Percentiles rank a stretch among this genome's conserved stretches.
Evolutionary conservation across 371 early-diverging fungal species (phyloP).

Genomic region (Mucor plumbeus): DNA sequence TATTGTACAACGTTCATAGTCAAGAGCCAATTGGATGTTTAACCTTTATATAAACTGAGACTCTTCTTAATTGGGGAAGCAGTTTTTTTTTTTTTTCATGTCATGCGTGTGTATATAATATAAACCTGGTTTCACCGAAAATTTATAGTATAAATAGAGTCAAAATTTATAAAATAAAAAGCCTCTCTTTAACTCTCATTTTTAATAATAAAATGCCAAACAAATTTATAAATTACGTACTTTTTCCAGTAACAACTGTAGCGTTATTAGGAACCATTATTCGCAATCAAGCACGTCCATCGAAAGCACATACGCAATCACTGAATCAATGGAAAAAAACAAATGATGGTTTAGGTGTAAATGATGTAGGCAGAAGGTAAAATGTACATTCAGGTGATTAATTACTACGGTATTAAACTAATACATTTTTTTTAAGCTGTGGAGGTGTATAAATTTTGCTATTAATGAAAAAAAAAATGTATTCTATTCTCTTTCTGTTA

Average conservation of each 20-base stretch:
- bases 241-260: constrained; percentile 41
- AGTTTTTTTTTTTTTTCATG: not conserved
- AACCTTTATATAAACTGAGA: not conserved
- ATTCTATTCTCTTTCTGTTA: not conserved
- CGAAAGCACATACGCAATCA: constrained; percentile 42
- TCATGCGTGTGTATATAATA: not conserved
- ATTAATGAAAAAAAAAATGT: no score
- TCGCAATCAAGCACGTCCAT: constrained; percentile 44
- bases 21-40: constrained; percentile 20
- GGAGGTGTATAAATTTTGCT: constrained; percentile 45
- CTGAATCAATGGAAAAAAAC: constrained; percentile 41
- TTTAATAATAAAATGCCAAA: constrained; percentile 14
- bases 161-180: not conserved
- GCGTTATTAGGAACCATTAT: constrained; percentile 45
- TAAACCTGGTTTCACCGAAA: constrained; percentile 4
- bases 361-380: constrained; percentile 50
- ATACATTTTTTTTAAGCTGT: constrained; percentile 16
- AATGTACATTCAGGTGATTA: not conserved
- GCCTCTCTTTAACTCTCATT: not conserved
- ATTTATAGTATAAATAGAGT: not conserved
- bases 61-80: not conserved
- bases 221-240: constrained; percentile 33
- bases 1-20: constrained; percentile 6
- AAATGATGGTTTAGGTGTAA: constrained; percentile 52
- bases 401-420: not conserved